Evolutionary conservation across 345 rosid genomes (phyloP).

Genomic region (Salix exigua): DNA sequence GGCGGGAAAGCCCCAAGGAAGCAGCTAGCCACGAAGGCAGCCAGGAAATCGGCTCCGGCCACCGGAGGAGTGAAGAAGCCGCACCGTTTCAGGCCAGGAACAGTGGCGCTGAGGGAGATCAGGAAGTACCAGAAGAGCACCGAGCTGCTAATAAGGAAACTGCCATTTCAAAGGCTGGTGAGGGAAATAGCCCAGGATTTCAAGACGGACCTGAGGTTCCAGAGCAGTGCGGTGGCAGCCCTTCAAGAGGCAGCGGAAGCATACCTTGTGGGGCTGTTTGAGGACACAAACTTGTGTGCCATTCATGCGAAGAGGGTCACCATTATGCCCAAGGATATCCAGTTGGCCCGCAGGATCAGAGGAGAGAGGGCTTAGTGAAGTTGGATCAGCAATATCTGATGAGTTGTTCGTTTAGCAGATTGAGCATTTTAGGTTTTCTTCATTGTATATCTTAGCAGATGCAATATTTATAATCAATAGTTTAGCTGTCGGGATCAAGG

Average conservation of each 20-base stretch:
- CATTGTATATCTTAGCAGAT: too few species aligned
- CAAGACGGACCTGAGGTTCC: slow-evolving; percentile 21
- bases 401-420: too few species aligned
- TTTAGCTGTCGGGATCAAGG: background rate
- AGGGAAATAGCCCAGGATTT: slow-evolving; percentile 26
- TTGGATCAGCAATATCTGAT: background rate
- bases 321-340: too few species aligned
- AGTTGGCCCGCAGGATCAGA: too few species aligned
- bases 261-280: slow-evolving; percentile 17
- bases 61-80: slow-evolving; percentile 15
- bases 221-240: slow-evolving; percentile 13
- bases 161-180: slow-evolving; percentile 26
- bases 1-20: slow-evolving; percentile 24
- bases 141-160: slow-evolving; percentile 19
- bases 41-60: slow-evolving; percentile 21
- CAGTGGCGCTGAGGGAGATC: slow-evolving; percentile 22
- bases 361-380: too few species aligned
- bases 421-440: too few species aligned
- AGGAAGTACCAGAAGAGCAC: slow-evolving; percentile 28
- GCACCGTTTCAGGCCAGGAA: slow-evolving; percentile 18
- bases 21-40: slow-evolving; percentile 26
- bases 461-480: background rate
- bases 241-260: slow-evolving; percentile 17
- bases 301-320: background rate
- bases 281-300: slow-evolving; percentile 8